A percentile compares a stretch with the other conserved stretches of the same genome.
These are phyloP conservation scores for Xylariomycetidae sp. DNA, from an alignment of 2,329 filamentous ascomycete genomes.

Conservation along the genomic window DNA sequence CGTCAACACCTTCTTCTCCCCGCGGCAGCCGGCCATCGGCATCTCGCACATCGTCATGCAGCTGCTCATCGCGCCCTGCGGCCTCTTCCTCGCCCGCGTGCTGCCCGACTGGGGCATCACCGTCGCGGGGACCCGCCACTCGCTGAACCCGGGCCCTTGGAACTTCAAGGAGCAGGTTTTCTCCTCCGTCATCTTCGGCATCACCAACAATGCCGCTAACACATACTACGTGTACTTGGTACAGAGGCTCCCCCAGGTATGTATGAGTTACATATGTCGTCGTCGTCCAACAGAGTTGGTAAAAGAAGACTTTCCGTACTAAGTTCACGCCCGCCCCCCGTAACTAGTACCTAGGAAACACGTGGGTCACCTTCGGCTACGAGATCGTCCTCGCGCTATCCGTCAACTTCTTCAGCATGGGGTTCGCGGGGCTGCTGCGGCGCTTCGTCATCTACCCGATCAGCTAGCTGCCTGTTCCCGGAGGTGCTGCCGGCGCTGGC, in stretches of 20 bases:
- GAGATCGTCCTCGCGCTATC: conserved; percentile 36
- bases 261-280: too few species aligned
- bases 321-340: too few species aligned
- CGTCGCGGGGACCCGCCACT: conserved; percentile 32
- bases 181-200: too few species aligned
- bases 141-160: conserved; percentile 38
- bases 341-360: conserved; percentile 30
- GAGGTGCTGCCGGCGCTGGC: conserved; percentile 33
- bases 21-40: conserved; percentile 3
- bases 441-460: conserved; percentile 35
- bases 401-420: conserved; percentile 39
- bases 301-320: too few species aligned
- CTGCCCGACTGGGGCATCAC: conserved; percentile 42
- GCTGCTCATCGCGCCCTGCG: conserved; percentile 43
- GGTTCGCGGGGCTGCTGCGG: conserved; percentile 34
- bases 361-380: conserved; percentile 25
- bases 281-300: too few species aligned
- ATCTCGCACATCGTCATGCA: conserved; percentile 29
- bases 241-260: conserved; percentile 22
- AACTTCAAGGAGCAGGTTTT: conserved; percentile 40
- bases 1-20: conserved; percentile 32
- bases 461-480: conserved; percentile 38
- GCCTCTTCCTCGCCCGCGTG: conserved; percentile 35
- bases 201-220: too few species aligned
- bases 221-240: conserved; percentile 23